Base-by-base conservation (phyloP, 2,329 filamentous ascomycete genomes). In the Aspergillus aculeatus region DNA sequence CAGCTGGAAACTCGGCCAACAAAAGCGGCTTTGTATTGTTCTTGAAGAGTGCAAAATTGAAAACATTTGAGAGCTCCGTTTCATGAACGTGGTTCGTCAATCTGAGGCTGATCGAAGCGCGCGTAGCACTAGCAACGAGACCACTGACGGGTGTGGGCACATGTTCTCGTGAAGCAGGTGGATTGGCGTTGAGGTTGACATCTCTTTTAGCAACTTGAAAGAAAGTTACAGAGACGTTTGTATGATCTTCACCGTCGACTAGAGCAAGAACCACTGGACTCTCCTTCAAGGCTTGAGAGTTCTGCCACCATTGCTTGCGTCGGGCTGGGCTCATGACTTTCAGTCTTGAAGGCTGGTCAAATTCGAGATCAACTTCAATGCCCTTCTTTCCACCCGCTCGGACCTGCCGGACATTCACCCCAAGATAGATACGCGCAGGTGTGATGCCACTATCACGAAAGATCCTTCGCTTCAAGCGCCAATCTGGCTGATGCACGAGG, bases 1-100 rank as follows among this genome's bases (percentile, higher is more conserved):
- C 21, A 11, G 56, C 58, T 14, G 61, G 58, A 49, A 63, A 63
- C 23, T 63, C 61, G 1, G 61, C 52, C n/a, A 63, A 52, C n/a
- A 63, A 50, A 11, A 61, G 38, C 14, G 52, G 52, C 29, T 49
- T 24, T 31, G 5, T 26, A n/a, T n/a, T 38, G 5, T 21, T 23
- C n/a, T 47, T 47, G 16, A 31, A 19, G 11, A 23, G 23, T 7
- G 31, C 29, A 14, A 48, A 51, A 2, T 44, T 38, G 16, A 61
- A 21, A 3, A 61, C n/a, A 2, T 31, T 31, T 12, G 47, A n/a
- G n/a, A 57, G 26, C 24, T 58, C 59, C 4, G 9, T 10, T 4
- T 35, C 11, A 24, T 50, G 12, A 14, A 49, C n/a, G 14, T 21
- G 4, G 9, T 24, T 24, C 1, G 26, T 31, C 9, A 57, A 19